These are phyloP conservation scores for Dendrocalamus latiflorus DNA, from an alignment of 202 grass and related monocot genomes.

Conservation along the genomic window DNA sequence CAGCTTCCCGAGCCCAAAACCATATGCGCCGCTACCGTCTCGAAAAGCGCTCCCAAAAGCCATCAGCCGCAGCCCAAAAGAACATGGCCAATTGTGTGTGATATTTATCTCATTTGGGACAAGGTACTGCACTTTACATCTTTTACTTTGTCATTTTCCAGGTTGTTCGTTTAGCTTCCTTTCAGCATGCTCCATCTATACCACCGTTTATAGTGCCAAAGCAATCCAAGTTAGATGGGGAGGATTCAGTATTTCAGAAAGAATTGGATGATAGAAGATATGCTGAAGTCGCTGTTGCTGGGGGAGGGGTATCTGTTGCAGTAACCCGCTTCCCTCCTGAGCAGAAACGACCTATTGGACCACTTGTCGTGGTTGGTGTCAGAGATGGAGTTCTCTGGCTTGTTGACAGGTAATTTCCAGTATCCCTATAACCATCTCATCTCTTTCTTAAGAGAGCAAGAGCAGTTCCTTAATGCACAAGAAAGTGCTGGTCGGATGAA, in stretches of 20 bases:
- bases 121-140: slow-evolving; percentile 10
- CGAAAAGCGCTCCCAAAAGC: too few species aligned
- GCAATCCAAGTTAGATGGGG: slow-evolving; percentile 70
- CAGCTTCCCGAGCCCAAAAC: too few species aligned
- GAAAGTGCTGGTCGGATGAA: neutral
- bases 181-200: slow-evolving; percentile 91
- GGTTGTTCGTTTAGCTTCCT: slow-evolving; percentile 96
- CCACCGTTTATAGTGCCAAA: slow-evolving; percentile 94
- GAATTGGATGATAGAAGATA: slow-evolving; percentile 87
- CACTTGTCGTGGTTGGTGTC: slow-evolving; percentile 87
- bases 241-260: slow-evolving; percentile 74
- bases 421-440: neutral
- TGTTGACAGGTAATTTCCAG: slow-evolving; percentile 66
- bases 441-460: slow-evolving; percentile 27
- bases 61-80: too few species aligned
- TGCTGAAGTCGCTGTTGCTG: slow-evolving; percentile 95
- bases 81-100: neutral
- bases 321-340: slow-evolving; percentile 86
- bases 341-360: slow-evolving; percentile 94
- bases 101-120: neutral
- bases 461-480: slow-evolving; percentile 20
- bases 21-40: too few species aligned
- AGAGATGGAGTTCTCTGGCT: slow-evolving; percentile 98
- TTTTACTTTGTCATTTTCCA: slow-evolving; percentile 26
- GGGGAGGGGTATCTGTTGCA: slow-evolving; percentile 96